Conservation (phyloP, 106 monocot genomes). For the Dioscorea alata region DNA sequence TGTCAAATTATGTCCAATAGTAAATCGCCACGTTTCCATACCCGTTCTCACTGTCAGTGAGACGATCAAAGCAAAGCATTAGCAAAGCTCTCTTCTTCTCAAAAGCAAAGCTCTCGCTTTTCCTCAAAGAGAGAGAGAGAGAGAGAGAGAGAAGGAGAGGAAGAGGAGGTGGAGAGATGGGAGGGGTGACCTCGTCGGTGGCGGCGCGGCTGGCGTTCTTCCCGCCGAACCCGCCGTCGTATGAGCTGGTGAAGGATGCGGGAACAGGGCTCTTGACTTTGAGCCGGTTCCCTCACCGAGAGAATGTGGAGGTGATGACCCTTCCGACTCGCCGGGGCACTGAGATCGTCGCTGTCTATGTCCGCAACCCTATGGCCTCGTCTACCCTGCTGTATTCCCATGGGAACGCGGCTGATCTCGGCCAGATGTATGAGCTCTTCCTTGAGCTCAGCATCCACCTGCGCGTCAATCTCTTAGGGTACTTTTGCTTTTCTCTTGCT, state of each 20-base stretch:
- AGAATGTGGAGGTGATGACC: not conserved
- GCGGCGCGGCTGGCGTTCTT: conserved; percentile 13
- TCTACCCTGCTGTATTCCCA: conserved; percentile 6
- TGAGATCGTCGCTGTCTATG: conserved; percentile 2
- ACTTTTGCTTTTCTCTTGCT: no score
- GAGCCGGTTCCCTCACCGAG: not conserved
- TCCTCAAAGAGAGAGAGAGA: not conserved
- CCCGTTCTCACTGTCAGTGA: no score
- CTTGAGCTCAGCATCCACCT: conserved; percentile 9
- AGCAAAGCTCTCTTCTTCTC: not conserved
- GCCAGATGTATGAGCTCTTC: conserved; percentile 10
- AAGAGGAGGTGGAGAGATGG: not conserved
- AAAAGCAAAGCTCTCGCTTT: not conserved
- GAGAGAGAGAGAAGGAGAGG: not conserved
- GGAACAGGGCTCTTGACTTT: not conserved
- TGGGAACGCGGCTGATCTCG: conserved; percentile 12
- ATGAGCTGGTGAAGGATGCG: not conserved
- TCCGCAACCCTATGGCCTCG: not conserved
- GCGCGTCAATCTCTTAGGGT: conserved; percentile 9
- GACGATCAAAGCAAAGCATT: not conserved
- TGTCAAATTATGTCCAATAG: no score
- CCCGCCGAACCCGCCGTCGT: conserved; percentile 13
- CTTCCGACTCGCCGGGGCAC: not conserved
- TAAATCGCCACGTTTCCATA: no score
- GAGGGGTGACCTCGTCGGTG: conserved; percentile 10